Base-by-base conservation (phyloP, 768 basidiomycete species). In the Phylloporus sp. region DNA sequence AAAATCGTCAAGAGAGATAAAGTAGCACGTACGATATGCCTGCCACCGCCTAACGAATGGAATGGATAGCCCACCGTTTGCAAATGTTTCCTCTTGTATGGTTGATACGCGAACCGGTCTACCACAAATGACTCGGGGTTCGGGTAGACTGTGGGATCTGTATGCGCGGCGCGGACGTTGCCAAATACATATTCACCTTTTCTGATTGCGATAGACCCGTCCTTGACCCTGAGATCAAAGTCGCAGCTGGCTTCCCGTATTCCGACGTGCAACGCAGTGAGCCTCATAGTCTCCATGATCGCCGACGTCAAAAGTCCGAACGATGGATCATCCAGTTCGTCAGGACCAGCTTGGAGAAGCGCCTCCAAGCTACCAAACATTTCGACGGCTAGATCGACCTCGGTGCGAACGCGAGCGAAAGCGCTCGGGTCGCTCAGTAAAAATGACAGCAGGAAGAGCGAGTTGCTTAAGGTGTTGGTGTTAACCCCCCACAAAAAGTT, bases 341-440 rank as follows among this genome's bases (percentile, higher is more conserved):
- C 47, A 0, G 59, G 59, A 39, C 23, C 53, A 2, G 49, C 54
- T 7, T 40, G 46, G 0, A 64, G 45, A 2, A 65, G 43, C 15
- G 18, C 26, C 18, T 57, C 56, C 35, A 65, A 41, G 36, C 35
- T 36, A 4, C 59, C 50, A 15, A 29, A 31, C n/a, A n/a, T n/a
- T n/a, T n/a, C n/a, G n/a, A n/a, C n/a, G n/a, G n/a, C n/a, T n/a
- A n/a, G n/a, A n/a, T 81, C 80, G 15, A 82, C 64, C 52, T 82
- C 78, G 6, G 67, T 63, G 2, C 75, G 75, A 6, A 80, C 70
- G 47, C 72, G 75, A 24, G 70, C 68, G 64, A 80, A 67, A 2
- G 68, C 72, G n/a, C 66, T 61, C 0, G 76, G 75, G 48, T 76
- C 63, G 45, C 72, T 70, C 35, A 81, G 67, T 23, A 82, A 67